Base-by-base conservation (phyloP, 768 basidiomycete species). In the Amanita muscaria region DNA sequence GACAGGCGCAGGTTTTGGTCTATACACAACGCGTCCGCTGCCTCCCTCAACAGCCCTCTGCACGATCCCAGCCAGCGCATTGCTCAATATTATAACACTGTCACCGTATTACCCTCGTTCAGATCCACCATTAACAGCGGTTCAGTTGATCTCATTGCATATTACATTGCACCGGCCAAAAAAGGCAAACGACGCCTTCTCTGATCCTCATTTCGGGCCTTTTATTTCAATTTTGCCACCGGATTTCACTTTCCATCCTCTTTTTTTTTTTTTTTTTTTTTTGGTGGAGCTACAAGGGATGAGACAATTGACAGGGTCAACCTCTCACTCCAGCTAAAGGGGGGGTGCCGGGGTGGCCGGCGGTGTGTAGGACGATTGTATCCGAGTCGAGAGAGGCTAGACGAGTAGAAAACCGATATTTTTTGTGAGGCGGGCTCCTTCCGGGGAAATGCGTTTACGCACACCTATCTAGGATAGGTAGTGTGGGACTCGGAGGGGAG, bases 61-160 rank as follows among this genome's bases (percentile, higher is more conserved):
- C 58, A 70, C 69, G 3, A 65, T 96, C 7, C 93, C 93, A 2
- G 67, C 76, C 2, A 64, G 62, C 10, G 80, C 80, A 0, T 62
- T 96, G 50, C 64, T 94, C 51, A 97, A 93, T 61, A 63, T 69
- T 30, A 65, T 69, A 36, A 92, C 91, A 0, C 70, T 96, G 25
- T 59, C 62, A 18, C 64, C 70, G 2, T 64, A 76, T 32, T 85
- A 90, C 61, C 74, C 80, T 38, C 33, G 44, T 21, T 51, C 61
- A 0, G 49, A 51, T 16, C 59, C 56, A 25, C 52, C 56, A 12
- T 58, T 83, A 49, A 77, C 73, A 18, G 84, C 87, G 8, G 72
- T 71, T 3, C 92, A 96, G 55, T 60, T 88, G 12, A 74, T 96
- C 24, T 78, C 88, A 5, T 63, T 97, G 48, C 89, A 96, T 66